Conservation (phyloP, 306 rosid genomes). For the Cucurbita moschata region DNA sequence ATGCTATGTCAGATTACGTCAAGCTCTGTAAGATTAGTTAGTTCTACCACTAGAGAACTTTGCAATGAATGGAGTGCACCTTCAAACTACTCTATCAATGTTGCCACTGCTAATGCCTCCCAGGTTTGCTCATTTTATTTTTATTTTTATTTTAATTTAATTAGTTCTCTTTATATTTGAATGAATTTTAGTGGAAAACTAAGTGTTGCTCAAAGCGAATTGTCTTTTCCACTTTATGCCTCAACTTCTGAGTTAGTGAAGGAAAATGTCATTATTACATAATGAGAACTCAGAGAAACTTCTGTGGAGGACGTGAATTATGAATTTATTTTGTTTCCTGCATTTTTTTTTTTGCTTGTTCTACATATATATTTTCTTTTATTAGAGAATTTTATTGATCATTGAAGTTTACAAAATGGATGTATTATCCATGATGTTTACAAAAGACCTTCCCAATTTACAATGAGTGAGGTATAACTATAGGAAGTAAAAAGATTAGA, state of each 20-base stretch:
- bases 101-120: slow-evolving; percentile 90
- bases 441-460: too few relatives aligned
- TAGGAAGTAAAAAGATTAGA: too few relatives aligned
- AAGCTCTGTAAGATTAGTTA: slow-evolving; percentile 66
- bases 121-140: slow-evolving; percentile 35
- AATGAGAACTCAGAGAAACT: background rate
- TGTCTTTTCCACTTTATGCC: background rate
- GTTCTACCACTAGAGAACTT: slow-evolving; percentile 71
- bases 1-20: slow-evolving; percentile 54
- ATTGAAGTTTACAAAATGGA: too few relatives aligned
- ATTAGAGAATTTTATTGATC: too few relatives aligned
- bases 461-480: too few relatives aligned
- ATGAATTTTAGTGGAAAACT: background rate
- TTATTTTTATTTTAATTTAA: background rate
- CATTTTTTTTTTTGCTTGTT: background rate
- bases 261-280: background rate
- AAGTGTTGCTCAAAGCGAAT: background rate
- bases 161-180: background rate
- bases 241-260: background rate
- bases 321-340: background rate
- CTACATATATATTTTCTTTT: too few relatives aligned
- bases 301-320: background rate
- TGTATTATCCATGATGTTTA: too few relatives aligned
- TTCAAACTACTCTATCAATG: slow-evolving; percentile 65
- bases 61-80: slow-evolving; percentile 79